These are phyloP conservation scores for Cucurbita maxima DNA, from an alignment of 306 rosid species.

Conservation along the genomic window DNA sequence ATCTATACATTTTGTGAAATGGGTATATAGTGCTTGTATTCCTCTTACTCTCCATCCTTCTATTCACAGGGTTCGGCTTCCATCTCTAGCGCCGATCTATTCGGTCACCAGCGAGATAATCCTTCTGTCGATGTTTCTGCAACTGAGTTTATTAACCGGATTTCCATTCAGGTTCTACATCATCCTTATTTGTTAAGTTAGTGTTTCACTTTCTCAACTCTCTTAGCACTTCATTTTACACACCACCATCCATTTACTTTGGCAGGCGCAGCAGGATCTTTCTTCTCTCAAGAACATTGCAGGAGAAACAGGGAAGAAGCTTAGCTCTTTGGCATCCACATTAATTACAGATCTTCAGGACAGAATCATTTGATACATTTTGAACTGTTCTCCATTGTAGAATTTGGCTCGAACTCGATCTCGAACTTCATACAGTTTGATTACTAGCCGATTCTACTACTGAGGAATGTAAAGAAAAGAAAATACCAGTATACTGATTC, in stretches of 20 bases:
- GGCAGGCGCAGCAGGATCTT: slow-evolving; percentile 77
- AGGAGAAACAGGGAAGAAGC: slow-evolving; percentile 90
- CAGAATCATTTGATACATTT: slow-evolving; percentile 47
- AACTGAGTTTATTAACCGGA: slow-evolving; percentile 13
- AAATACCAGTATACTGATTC: background rate
- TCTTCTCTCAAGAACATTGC: slow-evolving; percentile 76
- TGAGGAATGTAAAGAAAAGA: background rate
- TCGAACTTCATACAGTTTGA: background rate
- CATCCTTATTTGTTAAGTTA: background rate
- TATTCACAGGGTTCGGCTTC: slow-evolving; percentile 47
- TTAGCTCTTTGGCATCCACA: slow-evolving; percentile 63
- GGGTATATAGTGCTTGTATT: background rate
- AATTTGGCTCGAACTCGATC: background rate
- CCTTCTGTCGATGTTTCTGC: slow-evolving; percentile 40
- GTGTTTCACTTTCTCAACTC: background rate
- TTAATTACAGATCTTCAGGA: slow-evolving; percentile 80
- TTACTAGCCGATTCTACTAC: background rate
- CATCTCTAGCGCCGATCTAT: slow-evolving; percentile 88
- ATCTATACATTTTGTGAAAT: background rate
- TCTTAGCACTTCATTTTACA: background rate
- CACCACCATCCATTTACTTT: background rate
- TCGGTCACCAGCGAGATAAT: slow-evolving; percentile 41
- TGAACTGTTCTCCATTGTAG: background rate
- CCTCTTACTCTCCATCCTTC: background rate
- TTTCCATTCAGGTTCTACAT: slow-evolving; percentile 11